Evolutionary conservation across 768 basidiomycete genomes (phyloP).

Genomic region (Trametes villosa): DNA sequence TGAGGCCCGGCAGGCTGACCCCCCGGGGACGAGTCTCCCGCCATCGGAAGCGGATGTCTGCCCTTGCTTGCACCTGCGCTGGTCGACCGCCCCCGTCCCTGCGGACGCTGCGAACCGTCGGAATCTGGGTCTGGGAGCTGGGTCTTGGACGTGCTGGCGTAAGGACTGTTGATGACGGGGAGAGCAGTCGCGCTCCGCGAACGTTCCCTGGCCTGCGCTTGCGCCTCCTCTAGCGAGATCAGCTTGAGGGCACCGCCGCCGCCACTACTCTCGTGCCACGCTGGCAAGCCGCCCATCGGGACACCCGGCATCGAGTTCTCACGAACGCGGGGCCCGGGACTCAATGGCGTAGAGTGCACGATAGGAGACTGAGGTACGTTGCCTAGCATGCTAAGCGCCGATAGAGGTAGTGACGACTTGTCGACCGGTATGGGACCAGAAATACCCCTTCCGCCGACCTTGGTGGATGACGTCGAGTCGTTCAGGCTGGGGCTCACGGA

Average conservation of each 20-base stretch:
- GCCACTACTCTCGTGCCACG: constrained; percentile 51
- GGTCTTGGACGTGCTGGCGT: constrained; percentile 31
- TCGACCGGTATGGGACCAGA: constrained; percentile 29
- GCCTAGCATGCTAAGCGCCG: constrained; percentile 11
- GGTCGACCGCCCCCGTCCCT: constrained; percentile 57
- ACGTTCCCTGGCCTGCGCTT: constrained; percentile 61
- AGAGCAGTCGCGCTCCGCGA: constrained; percentile 47
- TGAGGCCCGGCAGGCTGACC: constrained; percentile 32
- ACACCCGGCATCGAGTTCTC: constrained; percentile 11
- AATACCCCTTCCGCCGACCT: constrained; percentile 24
- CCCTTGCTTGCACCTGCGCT: constrained; percentile 60
- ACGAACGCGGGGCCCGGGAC: constrained; percentile 35
- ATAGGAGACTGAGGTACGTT: constrained; percentile 16
- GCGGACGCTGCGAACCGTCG: constrained; percentile 24
- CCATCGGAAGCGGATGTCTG: constrained; percentile 32
- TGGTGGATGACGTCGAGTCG: constrained; percentile 15
- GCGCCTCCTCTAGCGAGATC: constrained; percentile 79
- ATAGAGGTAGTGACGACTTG: constrained; percentile 23
- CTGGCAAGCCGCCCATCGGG: constrained; percentile 38
- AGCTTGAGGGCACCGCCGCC: constrained; percentile 62
- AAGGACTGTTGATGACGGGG: constrained; percentile 23
- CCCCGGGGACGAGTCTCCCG: constrained; percentile 10
- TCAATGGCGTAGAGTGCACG: background rate
- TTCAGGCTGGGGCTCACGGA: constrained; percentile 25
- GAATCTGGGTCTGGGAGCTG: constrained; percentile 12